Base-by-base conservation (phyloP, 208 protist genomes). In the Chromosphaera perkinsii region DNA sequence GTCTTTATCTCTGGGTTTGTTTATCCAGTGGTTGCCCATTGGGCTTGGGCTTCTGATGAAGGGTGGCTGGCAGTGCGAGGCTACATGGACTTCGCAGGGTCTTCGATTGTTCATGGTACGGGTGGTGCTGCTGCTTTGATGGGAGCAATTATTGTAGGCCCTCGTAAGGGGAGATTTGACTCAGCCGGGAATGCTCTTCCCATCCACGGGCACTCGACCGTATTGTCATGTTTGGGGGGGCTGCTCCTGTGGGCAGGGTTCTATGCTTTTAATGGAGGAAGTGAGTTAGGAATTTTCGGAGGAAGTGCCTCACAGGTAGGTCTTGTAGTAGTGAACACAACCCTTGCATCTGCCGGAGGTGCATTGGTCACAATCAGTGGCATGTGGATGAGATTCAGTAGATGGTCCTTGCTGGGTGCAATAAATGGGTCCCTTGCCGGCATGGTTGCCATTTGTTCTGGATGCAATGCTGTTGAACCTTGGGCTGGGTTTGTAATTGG, bases 361-460 rank as follows among this genome's bases (percentile, higher is more conserved):
- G 54, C 35, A 33, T 26, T 45, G 29, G 9, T 52, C 10, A n/a
- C 40, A 12, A 7, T n/a, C 4, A 9, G 55, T 27, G 9, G 42
- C 22, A 10, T 47, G 36, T 5, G n/a, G 5, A 20, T 5, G n/a
- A 5, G 24, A 9, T 24, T 42, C 39, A 37, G 17, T 9, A 14
- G 12, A 7, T 48, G 9, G 9, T 52, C 47, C 22, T 52, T 52
- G 5, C 22, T 52, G 14, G 22, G 17, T 27, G 47, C 47, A 9
- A 24, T 52, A 10, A 60, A 60, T 24, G 54, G 54, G 7, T 10
- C 22, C 10, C 20, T 60, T 7, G 54, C 54, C 20, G 54, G 54
- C 24, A 60, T 60, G 54, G 54, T 60, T 60, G 54, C 54, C 54
- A 60, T 60, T 24, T 60, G 54, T 29, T 10, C 54, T 26, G 54